These are phyloP conservation scores for Papiliotrema laurentii DNA, from an alignment of 1,284 basidiomycete species.

Conservation along the genomic window DNA sequence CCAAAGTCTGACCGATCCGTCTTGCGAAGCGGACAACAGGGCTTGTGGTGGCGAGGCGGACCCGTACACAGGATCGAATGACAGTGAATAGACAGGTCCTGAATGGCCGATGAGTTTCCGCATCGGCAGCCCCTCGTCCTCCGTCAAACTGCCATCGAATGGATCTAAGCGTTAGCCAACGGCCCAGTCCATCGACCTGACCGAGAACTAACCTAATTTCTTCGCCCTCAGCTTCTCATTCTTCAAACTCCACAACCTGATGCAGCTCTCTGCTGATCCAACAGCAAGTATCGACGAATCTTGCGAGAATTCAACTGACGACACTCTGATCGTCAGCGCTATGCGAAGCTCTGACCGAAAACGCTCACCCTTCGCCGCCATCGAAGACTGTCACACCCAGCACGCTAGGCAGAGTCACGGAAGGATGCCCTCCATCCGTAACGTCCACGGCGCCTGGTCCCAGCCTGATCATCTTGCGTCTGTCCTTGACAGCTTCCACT, in stretches of 20 bases:
- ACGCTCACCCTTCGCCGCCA: conserved; percentile 73
- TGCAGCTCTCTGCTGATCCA: conserved; percentile 93
- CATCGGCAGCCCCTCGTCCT: conserved; percentile 73
- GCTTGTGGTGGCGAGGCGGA: conserved; percentile 79
- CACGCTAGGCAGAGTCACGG: conserved; percentile 65
- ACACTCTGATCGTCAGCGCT: conserved; percentile 55
- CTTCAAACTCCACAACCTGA: conserved; percentile 91
- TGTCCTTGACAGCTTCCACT: conserved; percentile 83
- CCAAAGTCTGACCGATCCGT: conserved; percentile 89
- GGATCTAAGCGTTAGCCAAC: conserved; percentile 20
- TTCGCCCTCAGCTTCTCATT: conserved; percentile 70
- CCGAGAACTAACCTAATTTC: conserved; percentile 60
- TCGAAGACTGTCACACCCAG: conserved; percentile 92
- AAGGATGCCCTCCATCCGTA: conserved; percentile 15
- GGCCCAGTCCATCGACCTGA: not conserved
- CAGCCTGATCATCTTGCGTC: conserved; percentile 79
- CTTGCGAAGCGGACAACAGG: conserved; percentile 88
- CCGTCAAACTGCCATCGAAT: conserved; percentile 38
- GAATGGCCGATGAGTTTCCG: conserved; percentile 95
- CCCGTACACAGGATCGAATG: conserved; percentile 87
- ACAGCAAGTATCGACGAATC: conserved; percentile 94
- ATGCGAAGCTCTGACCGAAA: not conserved
- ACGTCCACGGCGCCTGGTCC: conserved; percentile 55
- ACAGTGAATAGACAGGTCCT: conserved; percentile 89
- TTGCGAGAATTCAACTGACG: conserved; percentile 81